Percentiles rank a stretch among this genome's conserved stretches.
Evolutionary conservation across 2,329 filamentous ascomycete species (phyloP).

Genomic region (Aaosphaeria arxii): DNA sequence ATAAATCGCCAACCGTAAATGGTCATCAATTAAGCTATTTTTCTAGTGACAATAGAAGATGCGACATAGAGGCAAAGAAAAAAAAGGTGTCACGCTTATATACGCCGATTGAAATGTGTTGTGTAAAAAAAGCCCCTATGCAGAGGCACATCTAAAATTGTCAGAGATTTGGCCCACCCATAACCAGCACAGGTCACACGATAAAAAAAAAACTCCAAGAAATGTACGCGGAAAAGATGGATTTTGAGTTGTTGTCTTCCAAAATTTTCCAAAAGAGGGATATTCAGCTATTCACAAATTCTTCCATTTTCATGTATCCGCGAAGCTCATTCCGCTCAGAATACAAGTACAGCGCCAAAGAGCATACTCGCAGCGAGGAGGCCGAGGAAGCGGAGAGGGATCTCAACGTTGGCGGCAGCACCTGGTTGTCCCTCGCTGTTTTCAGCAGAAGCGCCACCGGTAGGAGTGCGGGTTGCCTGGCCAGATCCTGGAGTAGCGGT

Average conservation of each 20-base stretch:
- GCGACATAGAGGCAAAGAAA: too few relatives aligned
- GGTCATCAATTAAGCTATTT: too few relatives aligned
- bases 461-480: constrained; percentile 21
- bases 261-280: too few relatives aligned
- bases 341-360: constrained; percentile 28
- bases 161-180: not conserved
- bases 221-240: not conserved
- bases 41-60: too few relatives aligned
- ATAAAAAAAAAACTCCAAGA: not conserved
- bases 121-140: too few relatives aligned
- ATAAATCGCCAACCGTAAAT: too few relatives aligned
- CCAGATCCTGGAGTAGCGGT: constrained; percentile 28
- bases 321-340: constrained; percentile 15
- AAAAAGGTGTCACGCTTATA: too few relatives aligned
- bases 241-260: too few relatives aligned
- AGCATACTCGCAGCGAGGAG: constrained; percentile 28
- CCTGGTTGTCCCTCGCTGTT: not conserved
- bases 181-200: constrained; percentile 3
- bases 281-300: not conserved
- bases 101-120: too few relatives aligned
- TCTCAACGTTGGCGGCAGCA: constrained; percentile 18
- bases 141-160: too few relatives aligned
- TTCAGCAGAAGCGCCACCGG: constrained; percentile 2
- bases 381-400: constrained; percentile 28
- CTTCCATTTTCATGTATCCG: too few relatives aligned